Base-by-base conservation (phyloP, 192 early-diverging fungal species). In the Coemansia sp. region DNA sequence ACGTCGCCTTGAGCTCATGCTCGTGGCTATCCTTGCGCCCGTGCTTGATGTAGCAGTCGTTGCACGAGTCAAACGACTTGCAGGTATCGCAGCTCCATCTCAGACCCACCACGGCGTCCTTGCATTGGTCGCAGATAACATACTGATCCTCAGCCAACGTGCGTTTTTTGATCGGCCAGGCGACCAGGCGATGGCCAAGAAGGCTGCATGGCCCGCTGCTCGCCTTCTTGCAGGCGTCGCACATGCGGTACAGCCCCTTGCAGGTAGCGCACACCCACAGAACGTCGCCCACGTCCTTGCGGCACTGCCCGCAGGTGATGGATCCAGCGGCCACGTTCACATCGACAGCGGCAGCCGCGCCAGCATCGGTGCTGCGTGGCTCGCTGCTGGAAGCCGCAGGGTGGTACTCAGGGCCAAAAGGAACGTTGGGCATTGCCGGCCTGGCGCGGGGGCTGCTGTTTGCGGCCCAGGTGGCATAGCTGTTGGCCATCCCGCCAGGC, bases 51-150 rank as follows among this genome's bases (percentile, higher is more conserved):
- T 82, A 78, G 39, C 89, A 90, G 55, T 83, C 85, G 48, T 73
- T 80, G 60, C 88, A 90, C 13, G 84, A 59, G 68, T 90, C 89
- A 66, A 81, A 88, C 49, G 86, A 76, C 22, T 62, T 20, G 56
- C 89, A 90, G 51, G 83, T 78, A 18, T 4, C 42, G 58, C 88
- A 89, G 55, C 78, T 71, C 82, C 83, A 85, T 34, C 83, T 74
- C 25, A 78, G 55, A 1, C 69, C 72, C 9, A 69, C 65, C 9
- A 84, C 84, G 13, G 71, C 72, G 46, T 64, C 69, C 27, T 62
- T 49, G 69, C 86, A 88, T 27, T 58, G 30, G 67, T 88, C 82
- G 65, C 86, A 88, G 45, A 78, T 62, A n/a, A 88, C 69, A 51
- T 71, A 72, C 50, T 72, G 65, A 47, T 48, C 64, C 6, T 55